Evolutionary conservation across 768 basidiomycete species (phyloP).

Genomic region (Leccinum barrowsii): DNA sequence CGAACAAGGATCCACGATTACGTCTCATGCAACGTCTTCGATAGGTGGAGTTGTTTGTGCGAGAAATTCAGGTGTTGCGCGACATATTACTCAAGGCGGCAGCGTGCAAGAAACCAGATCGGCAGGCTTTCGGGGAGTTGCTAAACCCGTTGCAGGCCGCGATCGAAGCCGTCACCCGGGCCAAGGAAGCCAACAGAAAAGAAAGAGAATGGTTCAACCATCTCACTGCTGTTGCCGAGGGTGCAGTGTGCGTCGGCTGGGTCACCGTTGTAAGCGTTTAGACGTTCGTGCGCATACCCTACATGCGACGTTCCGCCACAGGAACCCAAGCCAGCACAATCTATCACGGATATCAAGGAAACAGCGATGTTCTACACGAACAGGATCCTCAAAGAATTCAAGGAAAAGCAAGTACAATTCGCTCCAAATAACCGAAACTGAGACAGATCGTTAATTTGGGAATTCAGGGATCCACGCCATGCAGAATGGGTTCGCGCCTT

Average conservation of each 20-base stretch:
- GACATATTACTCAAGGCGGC: conserved; percentile 63
- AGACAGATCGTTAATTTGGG: conserved; percentile 3
- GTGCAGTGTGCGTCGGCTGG: conserved; percentile 82
- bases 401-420: conserved; percentile 67
- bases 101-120: conserved; percentile 76
- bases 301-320: conserved; percentile 14
- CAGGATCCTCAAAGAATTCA: conserved; percentile 87
- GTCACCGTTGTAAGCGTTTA: conserved; percentile 64
- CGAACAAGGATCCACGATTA: neutral
- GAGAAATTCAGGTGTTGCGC: conserved; percentile 66
- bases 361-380: conserved; percentile 86
- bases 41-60: conserved; percentile 68
- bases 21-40: conserved; percentile 3
- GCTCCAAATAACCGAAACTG: neutral
- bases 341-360: conserved; percentile 81
- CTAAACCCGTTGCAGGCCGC: conserved; percentile 66
- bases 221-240: conserved; percentile 78
- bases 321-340: conserved; percentile 78
- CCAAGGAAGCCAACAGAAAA: conserved; percentile 78
- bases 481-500: conserved; percentile 85
- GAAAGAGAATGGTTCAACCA: conserved; percentile 83
- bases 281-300: neutral
- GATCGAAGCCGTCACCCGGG: conserved; percentile 71
- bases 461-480: conserved; percentile 76
- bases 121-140: conserved; percentile 51